Evolutionary conservation across 2,329 filamentous ascomycete genomes (phyloP).

Genomic region (Davidsoniella australis): DNA sequence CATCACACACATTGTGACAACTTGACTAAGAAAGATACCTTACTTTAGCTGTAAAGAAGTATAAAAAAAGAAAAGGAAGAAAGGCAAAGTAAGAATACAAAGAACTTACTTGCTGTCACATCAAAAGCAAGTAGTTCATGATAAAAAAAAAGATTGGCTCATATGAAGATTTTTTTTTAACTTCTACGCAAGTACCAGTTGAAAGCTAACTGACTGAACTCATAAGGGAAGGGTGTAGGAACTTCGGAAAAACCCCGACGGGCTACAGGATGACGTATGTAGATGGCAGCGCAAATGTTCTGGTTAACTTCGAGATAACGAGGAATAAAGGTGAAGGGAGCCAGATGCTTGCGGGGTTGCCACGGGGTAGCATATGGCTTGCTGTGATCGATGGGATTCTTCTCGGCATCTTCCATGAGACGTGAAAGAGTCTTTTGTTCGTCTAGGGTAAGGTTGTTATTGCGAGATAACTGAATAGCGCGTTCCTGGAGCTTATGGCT

Average conservation of each 20-base stretch:
- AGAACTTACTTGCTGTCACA: not conserved
- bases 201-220: constrained; percentile 65
- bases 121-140: not conserved
- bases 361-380: constrained; percentile 90
- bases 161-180: constrained; percentile 25
- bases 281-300: constrained; percentile 88
- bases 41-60: too few species aligned
- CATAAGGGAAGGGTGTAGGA: constrained; percentile 60
- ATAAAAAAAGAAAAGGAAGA: not conserved
- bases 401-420: constrained; percentile 44
- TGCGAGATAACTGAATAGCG: constrained; percentile 19
- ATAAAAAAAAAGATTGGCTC: too few species aligned
- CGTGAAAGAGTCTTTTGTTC: constrained; percentile 37
- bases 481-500: constrained; percentile 17
- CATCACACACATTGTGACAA: not conserved
- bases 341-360: constrained; percentile 73
- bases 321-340: constrained; percentile 85
- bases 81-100: constrained; percentile 1
- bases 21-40: too few species aligned
- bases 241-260: constrained; percentile 65
- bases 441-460: constrained; percentile 23
- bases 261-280: constrained; percentile 84
- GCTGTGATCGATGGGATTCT: constrained; percentile 57
- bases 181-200: constrained; percentile 85
- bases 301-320: constrained; percentile 95